phyloP scores from a whole-genome alignment of 1,139 yeast species.

The Yamadazyma friedrichii region DNA sequence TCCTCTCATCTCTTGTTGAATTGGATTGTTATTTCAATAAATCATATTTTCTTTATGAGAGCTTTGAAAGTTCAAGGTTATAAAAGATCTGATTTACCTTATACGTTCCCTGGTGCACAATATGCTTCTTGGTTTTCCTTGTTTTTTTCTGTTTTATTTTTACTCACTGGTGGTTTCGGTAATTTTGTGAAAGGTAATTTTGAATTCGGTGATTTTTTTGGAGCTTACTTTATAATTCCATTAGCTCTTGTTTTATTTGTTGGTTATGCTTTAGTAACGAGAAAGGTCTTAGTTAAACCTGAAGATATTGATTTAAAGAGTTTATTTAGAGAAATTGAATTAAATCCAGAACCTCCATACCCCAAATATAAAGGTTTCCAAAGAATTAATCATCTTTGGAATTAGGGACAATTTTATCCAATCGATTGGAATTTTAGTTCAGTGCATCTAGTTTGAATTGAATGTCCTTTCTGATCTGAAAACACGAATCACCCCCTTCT shows the following conservation, averaged over 20 bases:
- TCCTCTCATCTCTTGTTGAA: slow-evolving; percentile 43
- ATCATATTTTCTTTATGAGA: slow-evolving; percentile 35
- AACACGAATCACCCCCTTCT: too few relatives aligned
- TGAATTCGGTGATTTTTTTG: slow-evolving; percentile 31
- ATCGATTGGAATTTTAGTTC: too few relatives aligned
- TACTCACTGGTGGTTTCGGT: slow-evolving; percentile 41
- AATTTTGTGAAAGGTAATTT: slow-evolving; percentile 37
- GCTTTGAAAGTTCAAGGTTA: slow-evolving; percentile 39
- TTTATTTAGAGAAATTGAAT: slow-evolving; percentile 33
- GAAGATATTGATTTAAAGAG: slow-evolving; percentile 32
- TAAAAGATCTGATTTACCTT: slow-evolving; percentile 25
- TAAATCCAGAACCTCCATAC: slow-evolving; percentile 37
- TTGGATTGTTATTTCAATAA: slow-evolving; percentile 34
- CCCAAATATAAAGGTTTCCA: slow-evolving; percentile 20
- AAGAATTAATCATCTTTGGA: not conserved
- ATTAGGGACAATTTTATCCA: not conserved
- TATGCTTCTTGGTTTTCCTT: slow-evolving; percentile 37
- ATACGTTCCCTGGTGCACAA: slow-evolving; percentile 25
- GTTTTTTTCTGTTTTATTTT: slow-evolving; percentile 27
- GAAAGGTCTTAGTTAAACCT: slow-evolving; percentile 24
- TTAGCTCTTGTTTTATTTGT: slow-evolving; percentile 23
- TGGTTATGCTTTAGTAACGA: slow-evolving; percentile 30
- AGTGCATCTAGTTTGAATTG: too few relatives aligned
- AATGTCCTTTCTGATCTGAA: too few relatives aligned
- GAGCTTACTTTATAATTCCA: slow-evolving; percentile 39